Evolutionary conservation across 495 filamentous ascomycete species (phyloP), one percentile per base, ranked within the genome.

Genomic region (Hypoxylon lenormandii): DNA sequence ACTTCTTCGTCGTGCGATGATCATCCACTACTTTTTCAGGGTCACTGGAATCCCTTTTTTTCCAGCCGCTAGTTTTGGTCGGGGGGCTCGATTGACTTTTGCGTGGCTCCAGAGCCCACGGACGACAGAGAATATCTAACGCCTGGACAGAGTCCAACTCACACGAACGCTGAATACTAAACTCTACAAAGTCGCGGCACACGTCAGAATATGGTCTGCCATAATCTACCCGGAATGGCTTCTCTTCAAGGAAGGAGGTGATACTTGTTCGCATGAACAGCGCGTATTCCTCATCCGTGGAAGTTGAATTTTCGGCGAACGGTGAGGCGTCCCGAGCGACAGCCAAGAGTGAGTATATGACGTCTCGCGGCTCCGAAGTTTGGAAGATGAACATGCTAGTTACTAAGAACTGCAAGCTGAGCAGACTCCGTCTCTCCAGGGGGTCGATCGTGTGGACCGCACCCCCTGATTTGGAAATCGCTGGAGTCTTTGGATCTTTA

Each of bases 141-240:
- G 73, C 67, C 7, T 71, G 51, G 1, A 50, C 26, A 0, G 58
- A 33, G 26, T 69, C 60, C n/a, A 28, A 15, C 6, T 55, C 57
- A 12, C 15, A 15, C 1, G 55, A 42, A 6, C 65, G 47, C 6
- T 57, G 7, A 40, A 77, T 76, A 43, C 42, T 64, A 30, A 80
- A 80, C 8, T 64, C 21, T n/a, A 76, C 48, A 38, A 75, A 75
- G 33, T 73, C 67, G 33, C 64, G 59, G 50, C 73, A 76, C n/a
- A 77, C 73, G 49, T 80, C 76, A 1, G 58, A 49, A 61, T 75
- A 78, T 1, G 72, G 64, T 12, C 46, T 45, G 7, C 66, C 51
- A 53, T 80, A 80, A 33, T 79, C 75, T 0, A 80, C 70, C 2
- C 8, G 12, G 33, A 68, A 68, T 11, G 58, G 64, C 68, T 76